Conservation (phyloP, 352 stramenopile species). For the Thraustochytrium striatum region DNA sequence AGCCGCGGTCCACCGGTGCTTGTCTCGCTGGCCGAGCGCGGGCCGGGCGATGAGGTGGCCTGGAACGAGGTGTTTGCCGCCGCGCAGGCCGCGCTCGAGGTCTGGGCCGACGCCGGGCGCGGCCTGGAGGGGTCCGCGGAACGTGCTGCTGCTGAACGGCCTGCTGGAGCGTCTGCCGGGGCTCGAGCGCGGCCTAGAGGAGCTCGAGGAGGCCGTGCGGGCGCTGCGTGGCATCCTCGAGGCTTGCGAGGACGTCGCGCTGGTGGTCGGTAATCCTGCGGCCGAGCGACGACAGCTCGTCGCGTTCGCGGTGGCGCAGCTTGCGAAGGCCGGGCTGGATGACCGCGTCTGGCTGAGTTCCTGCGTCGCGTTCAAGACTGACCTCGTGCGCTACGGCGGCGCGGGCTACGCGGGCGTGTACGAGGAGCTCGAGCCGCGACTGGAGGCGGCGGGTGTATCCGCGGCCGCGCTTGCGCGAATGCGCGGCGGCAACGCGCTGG, state of each 20-base stretch:
- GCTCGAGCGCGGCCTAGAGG: background rate
- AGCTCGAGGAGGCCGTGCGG: background rate
- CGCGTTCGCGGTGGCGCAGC: background rate
- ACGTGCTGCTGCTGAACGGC: background rate
- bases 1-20: slow-evolving; percentile 5
- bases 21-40: background rate
- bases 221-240: background rate
- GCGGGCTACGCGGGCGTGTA: background rate
- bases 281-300: background rate
- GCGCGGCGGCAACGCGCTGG: background rate
- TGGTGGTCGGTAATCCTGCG: background rate
- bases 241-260: background rate
- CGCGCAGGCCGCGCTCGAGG: background rate
- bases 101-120: background rate
- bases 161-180: background rate
- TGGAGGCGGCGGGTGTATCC: background rate
- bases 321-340: background rate
- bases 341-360: slow-evolving; percentile 19
- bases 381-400: background rate
- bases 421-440: background rate
- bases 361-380: background rate
- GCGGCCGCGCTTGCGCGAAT: background rate
- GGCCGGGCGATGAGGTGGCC: background rate
- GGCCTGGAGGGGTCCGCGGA: background rate
- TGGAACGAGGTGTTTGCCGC: background rate